Conservation (phyloP, 495 filamentous ascomycete genomes). For the Xylaria sp. region DNA sequence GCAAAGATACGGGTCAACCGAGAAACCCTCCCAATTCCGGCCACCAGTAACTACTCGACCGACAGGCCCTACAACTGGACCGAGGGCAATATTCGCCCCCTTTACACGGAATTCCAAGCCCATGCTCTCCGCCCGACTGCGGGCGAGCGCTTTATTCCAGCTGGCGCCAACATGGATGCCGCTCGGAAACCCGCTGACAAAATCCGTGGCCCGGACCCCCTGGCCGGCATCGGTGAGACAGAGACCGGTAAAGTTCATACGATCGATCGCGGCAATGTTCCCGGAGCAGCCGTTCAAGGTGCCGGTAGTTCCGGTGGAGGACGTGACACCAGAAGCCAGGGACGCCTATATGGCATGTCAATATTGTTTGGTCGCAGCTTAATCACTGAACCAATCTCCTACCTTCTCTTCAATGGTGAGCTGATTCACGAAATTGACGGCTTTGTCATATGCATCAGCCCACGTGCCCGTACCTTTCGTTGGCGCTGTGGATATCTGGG, state of each 20-base stretch:
- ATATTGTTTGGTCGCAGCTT: not conserved
- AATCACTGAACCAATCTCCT: conserved; percentile 38
- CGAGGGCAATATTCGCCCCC: conserved; percentile 63
- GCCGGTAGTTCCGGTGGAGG: conserved; percentile 38
- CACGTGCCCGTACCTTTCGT: conserved; percentile 60
- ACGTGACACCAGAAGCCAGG: conserved; percentile 51
- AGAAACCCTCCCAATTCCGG: conserved; percentile 53
- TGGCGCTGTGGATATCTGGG: conserved; percentile 54
- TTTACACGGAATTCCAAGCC: conserved; percentile 53
- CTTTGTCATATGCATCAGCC: conserved; percentile 78
- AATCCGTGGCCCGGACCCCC: conserved; percentile 56
- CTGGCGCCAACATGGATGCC: conserved; percentile 52
- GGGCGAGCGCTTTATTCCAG: conserved; percentile 53
- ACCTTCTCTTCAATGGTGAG: conserved; percentile 90
- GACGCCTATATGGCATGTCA: conserved; percentile 41
- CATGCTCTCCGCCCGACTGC: conserved; percentile 47
- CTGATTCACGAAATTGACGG: conserved; percentile 76
- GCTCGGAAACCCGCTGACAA: conserved; percentile 52
- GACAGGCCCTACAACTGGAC: conserved; percentile 58
- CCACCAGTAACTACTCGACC: conserved; percentile 50
- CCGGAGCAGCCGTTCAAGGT: conserved; percentile 53
- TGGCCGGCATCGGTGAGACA: conserved; percentile 60
- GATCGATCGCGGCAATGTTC: conserved; percentile 45
- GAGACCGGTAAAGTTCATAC: conserved; percentile 57
- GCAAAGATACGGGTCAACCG: conserved; percentile 40